Base-by-base conservation (phyloP, 257 asterid genomes). In the Salvia rosmarinus region DNA sequence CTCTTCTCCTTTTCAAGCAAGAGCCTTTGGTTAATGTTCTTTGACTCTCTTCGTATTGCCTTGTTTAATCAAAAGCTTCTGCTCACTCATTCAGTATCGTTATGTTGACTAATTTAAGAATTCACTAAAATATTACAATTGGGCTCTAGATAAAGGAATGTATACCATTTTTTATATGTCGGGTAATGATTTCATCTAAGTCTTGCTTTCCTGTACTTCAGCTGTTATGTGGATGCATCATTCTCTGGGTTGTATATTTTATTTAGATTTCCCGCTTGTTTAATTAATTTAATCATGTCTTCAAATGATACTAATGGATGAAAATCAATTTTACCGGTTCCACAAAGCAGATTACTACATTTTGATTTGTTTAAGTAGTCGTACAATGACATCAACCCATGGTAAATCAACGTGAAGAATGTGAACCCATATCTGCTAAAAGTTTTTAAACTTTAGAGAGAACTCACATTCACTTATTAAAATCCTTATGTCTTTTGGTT, bases 391-490 rank as follows among this genome's bases (percentile, higher is more conserved):
- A 6, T 39, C 39, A 35, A 16, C 64, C 19, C 14, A 55, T 44
- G 64, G 56, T 49, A 37, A 75, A 47, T 28, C 55, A 58, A 49
- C 49, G 37, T 77, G 74, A 47, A 67, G 61, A 14, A 19, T 35
- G 30, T 44, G 43, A 34, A 34, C 34, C 62, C 52, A 35, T 32
- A 35, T 52, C 52, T 49, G 20, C 16, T 7, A 61, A 34, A 25
- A 5, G 2, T 19, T 20, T 60, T 14, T 23, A 14, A 12, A 28
- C 59, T 16, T 47, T 35, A 25, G 7, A 0, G 11, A 14, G 19
- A 32, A 32, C 8, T n/a, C 20, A 59, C 76, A 19, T 46, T n/a
- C 32, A 42, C 6, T 16, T 57, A 17, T 4, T 30, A 6, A 9
- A n/a, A 4, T 39, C 9, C 39, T 44, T 43, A 25, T 28, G 34